These are phyloP conservation scores for Teunomyces cretensis DNA, from an alignment of 805 yeast genomes.

Conservation along the genomic window DNA sequence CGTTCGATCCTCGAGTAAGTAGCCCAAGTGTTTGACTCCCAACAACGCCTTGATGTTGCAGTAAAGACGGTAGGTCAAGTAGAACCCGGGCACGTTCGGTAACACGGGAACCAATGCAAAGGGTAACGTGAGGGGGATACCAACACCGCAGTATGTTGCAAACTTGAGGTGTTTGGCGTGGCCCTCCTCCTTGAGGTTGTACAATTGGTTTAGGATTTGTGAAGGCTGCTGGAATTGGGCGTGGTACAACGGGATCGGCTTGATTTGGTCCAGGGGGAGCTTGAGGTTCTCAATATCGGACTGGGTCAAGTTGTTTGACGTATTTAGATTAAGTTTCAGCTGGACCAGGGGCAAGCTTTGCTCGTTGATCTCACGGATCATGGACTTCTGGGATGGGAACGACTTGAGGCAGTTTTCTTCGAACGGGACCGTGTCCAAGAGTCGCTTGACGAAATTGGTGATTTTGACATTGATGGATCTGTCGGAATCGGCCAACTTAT, in stretches of 20 bases:
- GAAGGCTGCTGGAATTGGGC: constrained; percentile 34
- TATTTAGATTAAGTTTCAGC: constrained; percentile 11
- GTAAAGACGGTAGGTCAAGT: constrained; percentile 74
- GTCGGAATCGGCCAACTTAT: constrained; percentile 54
- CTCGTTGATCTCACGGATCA: constrained; percentile 48
- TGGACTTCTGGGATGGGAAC: constrained; percentile 66
- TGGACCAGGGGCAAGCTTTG: constrained; percentile 15
- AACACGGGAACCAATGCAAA: constrained; percentile 78
- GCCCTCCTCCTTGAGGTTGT: constrained; percentile 43
- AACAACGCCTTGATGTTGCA: constrained; percentile 77
- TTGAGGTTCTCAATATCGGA: constrained; percentile 24
- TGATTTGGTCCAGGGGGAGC: constrained; percentile 29
- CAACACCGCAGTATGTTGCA: constrained; percentile 51
- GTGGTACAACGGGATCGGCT: constrained; percentile 42
- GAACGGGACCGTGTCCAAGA: constrained; percentile 71
- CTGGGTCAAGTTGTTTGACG: constrained; percentile 18
- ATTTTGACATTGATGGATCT: constrained; percentile 56
- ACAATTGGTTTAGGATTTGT: constrained; percentile 39
- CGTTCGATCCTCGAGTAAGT: constrained; percentile 42
- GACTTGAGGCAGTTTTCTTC: constrained; percentile 73
- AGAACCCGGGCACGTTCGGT: constrained; percentile 92
- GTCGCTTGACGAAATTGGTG: constrained; percentile 49
- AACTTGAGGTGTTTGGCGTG: constrained; percentile 54
- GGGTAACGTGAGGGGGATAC: constrained; percentile 79
- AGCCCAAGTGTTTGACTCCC: constrained; percentile 69